These are phyloP conservation scores for Ramaria rubella DNA, from an alignment of 768 basidiomycete species.

Conservation along the genomic window DNA sequence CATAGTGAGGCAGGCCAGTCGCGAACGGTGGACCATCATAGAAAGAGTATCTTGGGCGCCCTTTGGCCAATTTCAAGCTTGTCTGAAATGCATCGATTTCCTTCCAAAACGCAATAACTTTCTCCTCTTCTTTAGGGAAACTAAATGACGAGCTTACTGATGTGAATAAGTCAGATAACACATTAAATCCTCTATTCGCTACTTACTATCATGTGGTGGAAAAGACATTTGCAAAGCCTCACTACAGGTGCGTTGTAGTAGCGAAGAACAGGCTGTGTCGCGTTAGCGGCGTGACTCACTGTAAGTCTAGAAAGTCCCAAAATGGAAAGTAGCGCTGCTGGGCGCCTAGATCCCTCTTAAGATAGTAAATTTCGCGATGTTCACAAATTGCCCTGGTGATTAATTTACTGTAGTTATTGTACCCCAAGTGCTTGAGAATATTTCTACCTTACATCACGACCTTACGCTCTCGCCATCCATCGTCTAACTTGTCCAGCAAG, in stretches of 20 bases:
- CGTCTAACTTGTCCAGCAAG: constrained; percentile 74
- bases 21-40: constrained; percentile 98
- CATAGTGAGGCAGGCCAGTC: constrained; percentile 94
- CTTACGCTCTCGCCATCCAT: constrained; percentile 42
- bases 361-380: too few relatives aligned
- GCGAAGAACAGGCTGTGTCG: too few relatives aligned
- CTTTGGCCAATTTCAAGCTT: constrained; percentile 86
- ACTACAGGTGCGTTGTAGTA: not conserved
- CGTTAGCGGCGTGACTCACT: too few relatives aligned
- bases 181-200: not conserved
- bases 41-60: constrained; percentile 86
- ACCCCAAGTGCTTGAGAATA: too few relatives aligned
- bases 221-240: constrained; percentile 54
- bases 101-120: constrained; percentile 85
- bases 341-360: too few relatives aligned
- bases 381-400: too few relatives aligned
- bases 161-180: constrained; percentile 12
- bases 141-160: constrained; percentile 71
- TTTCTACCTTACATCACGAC: constrained; percentile 1
- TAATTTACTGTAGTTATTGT: too few relatives aligned
- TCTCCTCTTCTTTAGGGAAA: constrained; percentile 85
- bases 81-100: constrained; percentile 98
- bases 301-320: too few relatives aligned
- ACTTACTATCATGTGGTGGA: constrained; percentile 65
- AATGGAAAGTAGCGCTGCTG: too few relatives aligned